Evolutionary conservation across 768 basidiomycete genomes (phyloP).

Genomic region (Cystofilobasidium macerans): DNA sequence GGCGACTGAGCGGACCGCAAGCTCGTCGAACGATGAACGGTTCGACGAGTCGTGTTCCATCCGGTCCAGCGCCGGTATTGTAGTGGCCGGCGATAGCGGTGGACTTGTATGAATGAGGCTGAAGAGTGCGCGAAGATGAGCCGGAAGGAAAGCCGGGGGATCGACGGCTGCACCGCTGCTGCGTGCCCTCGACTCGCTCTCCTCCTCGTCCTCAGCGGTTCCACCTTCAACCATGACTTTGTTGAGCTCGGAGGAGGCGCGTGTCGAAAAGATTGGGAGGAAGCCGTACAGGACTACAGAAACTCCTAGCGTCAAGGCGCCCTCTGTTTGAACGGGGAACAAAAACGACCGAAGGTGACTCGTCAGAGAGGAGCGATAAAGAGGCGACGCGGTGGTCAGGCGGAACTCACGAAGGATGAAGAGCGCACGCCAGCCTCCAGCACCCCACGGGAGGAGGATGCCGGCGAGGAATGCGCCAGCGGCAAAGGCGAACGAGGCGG

Average conservation of each 20-base stretch:
- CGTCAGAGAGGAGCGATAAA: no score
- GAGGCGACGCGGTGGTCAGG: background rate
- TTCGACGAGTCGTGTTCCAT: no score
- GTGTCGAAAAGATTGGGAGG: background rate
- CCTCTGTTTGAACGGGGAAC: background rate
- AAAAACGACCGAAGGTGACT: no score
- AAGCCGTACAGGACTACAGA: background rate
- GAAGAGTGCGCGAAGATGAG: background rate
- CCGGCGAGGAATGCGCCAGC: slow-evolving; percentile 13
- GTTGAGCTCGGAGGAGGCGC: background rate
- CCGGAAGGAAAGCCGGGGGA: background rate
- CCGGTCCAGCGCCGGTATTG: no score
- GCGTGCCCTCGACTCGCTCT: no score
- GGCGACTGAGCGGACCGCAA: no score
- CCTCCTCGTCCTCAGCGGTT: no score
- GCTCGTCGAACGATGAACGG: no score
- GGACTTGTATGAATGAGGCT: background rate
- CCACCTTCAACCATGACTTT: no score
- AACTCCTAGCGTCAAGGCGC: background rate
- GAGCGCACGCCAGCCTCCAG: slow-evolving; percentile 13
- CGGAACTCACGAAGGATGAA: slow-evolving; percentile 16
- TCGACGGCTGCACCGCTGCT: no score
- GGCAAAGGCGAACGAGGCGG: slow-evolving; percentile 21
- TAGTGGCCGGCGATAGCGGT: no score
- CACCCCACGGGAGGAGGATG: slow-evolving; percentile 4